These are phyloP conservation scores for Cladobotryum protrusum DNA, from an alignment of 2,329 filamentous ascomycete genomes.

Conservation along the genomic window DNA sequence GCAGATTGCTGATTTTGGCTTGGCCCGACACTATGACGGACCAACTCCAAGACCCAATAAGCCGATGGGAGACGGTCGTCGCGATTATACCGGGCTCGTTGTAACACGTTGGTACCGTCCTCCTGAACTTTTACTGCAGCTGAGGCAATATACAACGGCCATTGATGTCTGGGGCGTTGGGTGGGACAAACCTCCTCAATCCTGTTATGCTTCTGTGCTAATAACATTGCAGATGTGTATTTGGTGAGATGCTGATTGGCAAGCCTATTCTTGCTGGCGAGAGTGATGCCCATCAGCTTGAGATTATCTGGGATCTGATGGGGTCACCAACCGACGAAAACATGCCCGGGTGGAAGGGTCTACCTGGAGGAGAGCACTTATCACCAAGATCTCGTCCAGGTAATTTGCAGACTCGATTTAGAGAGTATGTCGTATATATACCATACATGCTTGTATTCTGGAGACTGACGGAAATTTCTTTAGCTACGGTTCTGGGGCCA, in stretches of 20 bases:
- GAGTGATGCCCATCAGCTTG: constrained; percentile 81
- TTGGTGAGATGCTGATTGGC: constrained; percentile 93
- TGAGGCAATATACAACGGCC: constrained; percentile 90
- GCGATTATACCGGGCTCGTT: constrained; percentile 94
- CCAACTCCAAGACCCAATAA: constrained; percentile 67
- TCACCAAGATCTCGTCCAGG: constrained; percentile 55
- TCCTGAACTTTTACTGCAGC: constrained; percentile 81
- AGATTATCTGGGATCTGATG: constrained; percentile 89
- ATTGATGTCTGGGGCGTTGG: constrained; percentile 99
- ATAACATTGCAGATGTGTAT: constrained; percentile 69
- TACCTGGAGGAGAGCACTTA: constrained; percentile 76
- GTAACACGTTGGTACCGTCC: constrained; percentile 97
- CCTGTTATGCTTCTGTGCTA: constrained; percentile 10
- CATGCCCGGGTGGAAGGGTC: constrained; percentile 83
- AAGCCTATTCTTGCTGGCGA: constrained; percentile 90
- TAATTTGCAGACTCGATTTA: constrained; percentile 68
- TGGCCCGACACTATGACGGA: constrained; percentile 90
- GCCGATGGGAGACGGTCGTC: constrained; percentile 74
- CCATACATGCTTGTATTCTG: background rate
- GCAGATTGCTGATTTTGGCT: constrained; percentile 94
- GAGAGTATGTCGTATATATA: constrained; percentile 47
- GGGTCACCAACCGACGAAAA: constrained; percentile 82
- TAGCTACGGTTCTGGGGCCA: constrained; percentile 61
- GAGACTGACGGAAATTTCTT: constrained; percentile 13
- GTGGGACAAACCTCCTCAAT: constrained; percentile 41